Percentiles rank a stretch among this genome's conserved stretches.
phyloP scores from a whole-genome alignment of 2,329 filamentous ascomycete species.

The Chaetomium sp. region DNA sequence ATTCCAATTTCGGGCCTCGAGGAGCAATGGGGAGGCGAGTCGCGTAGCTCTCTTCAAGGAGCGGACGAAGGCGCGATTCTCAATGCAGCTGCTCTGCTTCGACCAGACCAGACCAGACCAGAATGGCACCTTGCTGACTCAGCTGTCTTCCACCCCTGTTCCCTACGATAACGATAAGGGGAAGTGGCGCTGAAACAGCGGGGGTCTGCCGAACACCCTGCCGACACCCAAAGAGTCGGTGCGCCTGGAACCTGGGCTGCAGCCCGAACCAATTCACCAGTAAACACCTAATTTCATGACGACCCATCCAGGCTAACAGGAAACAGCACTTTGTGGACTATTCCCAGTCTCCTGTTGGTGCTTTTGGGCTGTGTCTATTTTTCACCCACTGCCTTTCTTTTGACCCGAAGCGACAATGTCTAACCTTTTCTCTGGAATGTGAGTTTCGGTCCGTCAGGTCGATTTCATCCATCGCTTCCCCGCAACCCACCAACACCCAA shows the following conservation, averaged over 20 bases:
- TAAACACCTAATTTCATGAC: conserved; percentile 25
- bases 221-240: conserved; percentile 16
- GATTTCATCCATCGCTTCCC: conserved; percentile 21
- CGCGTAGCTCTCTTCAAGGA: not conserved
- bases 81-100: conserved; percentile 7
- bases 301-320: not conserved
- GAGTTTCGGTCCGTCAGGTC: conserved; percentile 43
- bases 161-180: conserved; percentile 13
- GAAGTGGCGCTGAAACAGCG: conserved; percentile 25
- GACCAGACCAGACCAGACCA: not conserved
- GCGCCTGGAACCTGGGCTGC: conserved; percentile 19
- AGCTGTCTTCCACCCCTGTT: not conserved
- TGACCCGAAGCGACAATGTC: conserved; percentile 47
- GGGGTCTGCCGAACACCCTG: conserved; percentile 15
- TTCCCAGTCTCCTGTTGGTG: not conserved
- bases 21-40: not conserved
- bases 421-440: conserved; percentile 65
- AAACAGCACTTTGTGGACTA: conserved; percentile 15
- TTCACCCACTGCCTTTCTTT: not conserved
- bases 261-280: conserved; percentile 20
- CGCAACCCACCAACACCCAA: conserved; percentile 22
- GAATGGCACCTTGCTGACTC: conserved; percentile 12
- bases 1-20: not conserved
- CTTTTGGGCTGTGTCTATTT: not conserved
- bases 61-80: conserved; percentile 15